Evolutionary conservation across 768 basidiomycete genomes (phyloP).

Genomic region (Agrocybe praecox): DNA sequence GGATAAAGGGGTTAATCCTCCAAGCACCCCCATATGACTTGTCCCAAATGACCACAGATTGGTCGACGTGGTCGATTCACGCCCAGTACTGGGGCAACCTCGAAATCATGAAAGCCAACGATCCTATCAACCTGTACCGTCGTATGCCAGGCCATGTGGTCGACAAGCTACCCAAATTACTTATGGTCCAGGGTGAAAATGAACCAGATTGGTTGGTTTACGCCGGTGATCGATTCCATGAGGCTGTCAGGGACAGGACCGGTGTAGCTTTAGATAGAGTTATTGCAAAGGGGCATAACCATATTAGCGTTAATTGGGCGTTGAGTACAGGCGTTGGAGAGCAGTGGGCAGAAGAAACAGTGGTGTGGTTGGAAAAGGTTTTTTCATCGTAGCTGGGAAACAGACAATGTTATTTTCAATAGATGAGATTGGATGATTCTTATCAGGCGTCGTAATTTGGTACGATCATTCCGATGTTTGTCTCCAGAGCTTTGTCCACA

Average conservation of each 20-base stretch:
- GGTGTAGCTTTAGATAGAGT: conserved; percentile 34
- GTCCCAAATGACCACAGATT: conserved; percentile 21
- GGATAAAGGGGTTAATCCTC: conserved; percentile 48
- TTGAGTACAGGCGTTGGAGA: conserved; percentile 60
- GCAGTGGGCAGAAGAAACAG: conserved; percentile 57
- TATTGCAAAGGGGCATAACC: conserved; percentile 59
- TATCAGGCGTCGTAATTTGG: conserved; percentile 41
- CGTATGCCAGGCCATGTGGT: conserved; percentile 35
- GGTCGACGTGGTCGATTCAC: conserved; percentile 30
- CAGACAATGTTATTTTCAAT: neutral
- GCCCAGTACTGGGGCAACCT: conserved; percentile 40
- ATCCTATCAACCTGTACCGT: conserved; percentile 43
- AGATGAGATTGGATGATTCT: neutral
- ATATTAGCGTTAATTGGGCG: conserved; percentile 56
- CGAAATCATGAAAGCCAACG: conserved; percentile 35
- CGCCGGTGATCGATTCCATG: conserved; percentile 37
- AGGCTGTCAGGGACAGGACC: conserved; percentile 37
- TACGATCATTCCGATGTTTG: conserved; percentile 48
- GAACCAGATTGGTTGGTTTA: conserved; percentile 51
- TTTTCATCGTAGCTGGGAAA: neutral
- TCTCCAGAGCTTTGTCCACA: conserved; percentile 54
- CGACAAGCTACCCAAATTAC: conserved; percentile 43
- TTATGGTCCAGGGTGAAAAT: conserved; percentile 52
- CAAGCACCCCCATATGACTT: conserved; percentile 48
- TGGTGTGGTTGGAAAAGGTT: conserved; percentile 33